Percentiles rank a stretch among this genome's conserved stretches.
Evolutionary conservation across 1,139 yeast species (phyloP).

Genomic region (Taphrina communis): DNA sequence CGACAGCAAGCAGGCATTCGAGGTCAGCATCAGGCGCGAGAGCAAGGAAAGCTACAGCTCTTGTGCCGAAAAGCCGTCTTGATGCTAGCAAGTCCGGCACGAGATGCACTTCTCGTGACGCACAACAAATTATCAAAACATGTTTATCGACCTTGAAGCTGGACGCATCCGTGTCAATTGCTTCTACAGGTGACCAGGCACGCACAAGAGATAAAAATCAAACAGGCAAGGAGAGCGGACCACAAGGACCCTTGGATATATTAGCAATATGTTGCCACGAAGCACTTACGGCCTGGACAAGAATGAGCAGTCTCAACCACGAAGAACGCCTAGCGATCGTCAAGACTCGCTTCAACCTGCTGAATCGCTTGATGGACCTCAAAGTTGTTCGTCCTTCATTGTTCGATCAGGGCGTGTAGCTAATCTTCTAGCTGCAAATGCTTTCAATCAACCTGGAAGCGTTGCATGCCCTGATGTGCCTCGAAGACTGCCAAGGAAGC

Average conservation of each 20-base stretch:
- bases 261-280: slow-evolving; percentile 1
- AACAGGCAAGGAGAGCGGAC: not conserved
- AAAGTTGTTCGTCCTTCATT: slow-evolving; percentile 9
- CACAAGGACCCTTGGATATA: not conserved
- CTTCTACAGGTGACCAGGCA: not conserved
- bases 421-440: slow-evolving; percentile 2
- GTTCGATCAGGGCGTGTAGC: not conserved
- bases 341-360: slow-evolving; percentile 23
- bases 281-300: slow-evolving; percentile 4
- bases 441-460: slow-evolving; percentile 1
- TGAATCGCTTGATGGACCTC: slow-evolving; percentile 25
- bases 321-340: slow-evolving; percentile 18
- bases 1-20: not conserved
- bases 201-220: not conserved
- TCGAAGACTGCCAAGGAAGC: not conserved
- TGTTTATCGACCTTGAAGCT: slow-evolving; percentile 18
- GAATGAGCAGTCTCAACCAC: not conserved
- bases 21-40: not conserved
- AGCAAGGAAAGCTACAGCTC: not conserved
- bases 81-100: not conserved
- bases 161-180: not conserved
- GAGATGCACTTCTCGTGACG: slow-evolving; percentile 17
- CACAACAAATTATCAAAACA: slow-evolving; percentile 25
- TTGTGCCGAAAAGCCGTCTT: not conserved
- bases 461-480: not conserved